Percentiles rank a stretch among this genome's conserved stretches.
phyloP scores from a whole-genome alignment of 2,329 filamentous ascomycete species.

The Colletotrichum sp. region DNA sequence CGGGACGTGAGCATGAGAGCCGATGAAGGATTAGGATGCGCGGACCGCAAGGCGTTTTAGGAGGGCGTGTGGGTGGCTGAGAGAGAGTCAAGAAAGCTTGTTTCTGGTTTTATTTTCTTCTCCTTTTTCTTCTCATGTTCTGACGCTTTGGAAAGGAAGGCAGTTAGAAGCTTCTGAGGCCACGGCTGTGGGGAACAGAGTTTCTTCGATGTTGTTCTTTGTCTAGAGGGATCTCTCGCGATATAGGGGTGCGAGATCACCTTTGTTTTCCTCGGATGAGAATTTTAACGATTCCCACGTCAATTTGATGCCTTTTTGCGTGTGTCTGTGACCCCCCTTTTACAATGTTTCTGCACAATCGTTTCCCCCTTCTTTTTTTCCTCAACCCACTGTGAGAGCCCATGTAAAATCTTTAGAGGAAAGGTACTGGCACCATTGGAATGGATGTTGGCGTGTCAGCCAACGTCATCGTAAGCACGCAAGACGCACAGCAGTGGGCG shows the following conservation, averaged over 20 bases:
- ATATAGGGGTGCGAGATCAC: not conserved
- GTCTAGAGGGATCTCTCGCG: not conserved
- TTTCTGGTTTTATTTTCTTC: not conserved
- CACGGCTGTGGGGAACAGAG: not conserved
- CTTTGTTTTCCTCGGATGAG: not conserved
- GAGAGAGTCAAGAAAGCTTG: not conserved
- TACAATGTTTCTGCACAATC: too few species aligned
- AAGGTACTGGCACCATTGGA: fast-evolving
- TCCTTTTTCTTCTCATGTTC: not conserved
- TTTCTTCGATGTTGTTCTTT: not conserved
- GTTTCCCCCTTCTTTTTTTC: too few species aligned
- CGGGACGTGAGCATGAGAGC: not conserved
- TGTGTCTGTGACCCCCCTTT: not conserved
- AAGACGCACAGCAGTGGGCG: not conserved
- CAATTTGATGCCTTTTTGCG: not conserved
- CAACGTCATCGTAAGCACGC: not conserved
- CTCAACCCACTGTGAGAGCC: not conserved
- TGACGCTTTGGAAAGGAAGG: constrained; percentile 1
- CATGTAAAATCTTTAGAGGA: not conserved
- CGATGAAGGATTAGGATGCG: not conserved
- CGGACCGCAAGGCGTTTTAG: constrained; percentile 11
- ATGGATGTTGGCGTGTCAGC: not conserved
- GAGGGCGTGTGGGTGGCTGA: not conserved
- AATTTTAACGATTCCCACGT: constrained; percentile 4
- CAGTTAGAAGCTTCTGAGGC: not conserved